These are phyloP conservation scores for Musa troglodytarum DNA, from an alignment of 176 grass and related monocot genomes.

Conservation along the genomic window DNA sequence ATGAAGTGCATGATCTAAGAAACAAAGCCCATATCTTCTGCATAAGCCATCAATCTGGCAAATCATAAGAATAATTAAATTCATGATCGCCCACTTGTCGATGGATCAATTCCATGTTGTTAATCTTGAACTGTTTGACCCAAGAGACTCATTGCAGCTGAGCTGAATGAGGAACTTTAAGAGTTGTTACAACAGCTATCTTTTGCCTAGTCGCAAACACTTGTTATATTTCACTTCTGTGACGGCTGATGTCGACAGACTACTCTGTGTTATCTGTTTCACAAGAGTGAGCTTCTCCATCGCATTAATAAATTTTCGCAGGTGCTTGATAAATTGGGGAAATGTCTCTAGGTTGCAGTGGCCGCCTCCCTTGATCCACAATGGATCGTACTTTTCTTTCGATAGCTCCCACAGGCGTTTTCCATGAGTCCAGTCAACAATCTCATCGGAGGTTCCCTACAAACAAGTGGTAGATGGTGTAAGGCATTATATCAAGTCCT, in stretches of 20 bases:
- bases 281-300: slow-evolving; percentile 74
- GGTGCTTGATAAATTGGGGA: slow-evolving; percentile 79
- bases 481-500: too few relatives aligned
- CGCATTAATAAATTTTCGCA: slow-evolving; percentile 64
- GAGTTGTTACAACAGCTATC: neutral
- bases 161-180: neutral
- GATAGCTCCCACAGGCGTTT: slow-evolving; percentile 90
- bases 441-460: slow-evolving; percentile 88
- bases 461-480: neutral
- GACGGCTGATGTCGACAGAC: slow-evolving; percentile 29
- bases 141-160: neutral
- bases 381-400: slow-evolving; percentile 85
- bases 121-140: neutral
- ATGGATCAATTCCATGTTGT: neutral
- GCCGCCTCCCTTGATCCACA: slow-evolving; percentile 82
- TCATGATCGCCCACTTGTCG: neutral
- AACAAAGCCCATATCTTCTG: neutral
- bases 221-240: slow-evolving; percentile 64
- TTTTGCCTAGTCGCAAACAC: slow-evolving; percentile 89
- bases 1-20: too few relatives aligned
- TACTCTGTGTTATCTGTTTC: slow-evolving; percentile 22
- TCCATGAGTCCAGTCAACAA: slow-evolving; percentile 82
- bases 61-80: slow-evolving; percentile 10
- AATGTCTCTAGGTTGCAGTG: slow-evolving; percentile 97
- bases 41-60: slow-evolving; percentile 14